Conservation (phyloP, 1,139 yeast species). For the Yamadazyma spencermartinsiae region DNA sequence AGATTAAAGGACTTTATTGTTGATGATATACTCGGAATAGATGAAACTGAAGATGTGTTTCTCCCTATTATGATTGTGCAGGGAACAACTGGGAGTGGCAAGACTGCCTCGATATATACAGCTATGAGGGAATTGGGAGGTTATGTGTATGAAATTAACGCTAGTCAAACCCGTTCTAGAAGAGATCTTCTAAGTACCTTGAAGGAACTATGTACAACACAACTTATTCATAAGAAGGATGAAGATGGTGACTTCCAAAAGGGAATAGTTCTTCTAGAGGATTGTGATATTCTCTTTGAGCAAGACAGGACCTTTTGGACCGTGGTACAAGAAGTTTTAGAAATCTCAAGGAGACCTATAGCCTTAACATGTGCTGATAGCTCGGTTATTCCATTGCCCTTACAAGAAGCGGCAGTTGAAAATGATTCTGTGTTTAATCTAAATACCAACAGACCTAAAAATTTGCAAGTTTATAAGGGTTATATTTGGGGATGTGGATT, state of each 20-base stretch:
- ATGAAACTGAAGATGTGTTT: constrained; percentile 37
- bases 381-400: constrained; percentile 51
- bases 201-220: constrained; percentile 83
- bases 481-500: constrained; percentile 45
- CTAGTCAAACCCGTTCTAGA: constrained; percentile 70
- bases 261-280: constrained; percentile 79
- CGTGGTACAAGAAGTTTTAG: constrained; percentile 62
- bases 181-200: constrained; percentile 66
- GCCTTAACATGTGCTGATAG: constrained; percentile 70
- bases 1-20: constrained; percentile 30
- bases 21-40: constrained; percentile 23
- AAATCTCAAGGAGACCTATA: constrained; percentile 75
- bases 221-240: constrained; percentile 59
- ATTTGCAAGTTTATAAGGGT: constrained; percentile 22
- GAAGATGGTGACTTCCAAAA: constrained; percentile 47
- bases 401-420: constrained; percentile 47
- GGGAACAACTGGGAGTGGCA: constrained; percentile 79
- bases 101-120: constrained; percentile 73
- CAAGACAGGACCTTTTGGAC: constrained; percentile 83
- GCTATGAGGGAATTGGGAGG: constrained; percentile 65
- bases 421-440: constrained; percentile 39
- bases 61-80: constrained; percentile 65
- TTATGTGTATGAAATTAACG: constrained; percentile 79
- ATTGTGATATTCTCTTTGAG: constrained; percentile 79
- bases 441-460: constrained; percentile 19